Percentiles rank a stretch among this genome's conserved stretches.
These are phyloP conservation scores for Ceraceosorus guamensis DNA, from an alignment of 1,284 basidiomycete species.

Conservation along the genomic window DNA sequence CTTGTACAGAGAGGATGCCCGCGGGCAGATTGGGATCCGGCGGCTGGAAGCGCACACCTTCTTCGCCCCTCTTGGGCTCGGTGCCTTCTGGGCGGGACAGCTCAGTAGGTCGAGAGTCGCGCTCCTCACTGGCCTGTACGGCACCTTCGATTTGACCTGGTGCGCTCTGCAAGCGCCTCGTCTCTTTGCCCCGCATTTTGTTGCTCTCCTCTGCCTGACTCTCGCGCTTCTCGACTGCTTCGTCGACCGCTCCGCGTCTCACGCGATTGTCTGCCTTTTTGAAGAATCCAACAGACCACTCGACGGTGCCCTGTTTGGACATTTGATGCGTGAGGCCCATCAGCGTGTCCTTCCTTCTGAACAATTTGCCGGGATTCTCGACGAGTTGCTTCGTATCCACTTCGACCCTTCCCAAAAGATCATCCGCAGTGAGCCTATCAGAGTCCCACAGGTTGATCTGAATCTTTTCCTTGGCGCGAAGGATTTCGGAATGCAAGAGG, in stretches of 20 bases:
- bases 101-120: not conserved
- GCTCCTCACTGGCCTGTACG: not conserved
- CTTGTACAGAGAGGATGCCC: constrained; percentile 27
- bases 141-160: not conserved
- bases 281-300: constrained; percentile 26
- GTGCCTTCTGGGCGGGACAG: not conserved
- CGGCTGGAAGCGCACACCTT: constrained; percentile 14
- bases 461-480: constrained; percentile 22
- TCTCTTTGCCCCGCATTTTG: not conserved
- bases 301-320: constrained; percentile 24
- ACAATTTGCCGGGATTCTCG: constrained; percentile 24
- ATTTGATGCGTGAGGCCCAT: constrained; percentile 21
- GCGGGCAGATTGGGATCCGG: constrained; percentile 18
- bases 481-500: constrained; percentile 20
- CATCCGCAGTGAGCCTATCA: constrained; percentile 52
- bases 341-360: constrained; percentile 13
- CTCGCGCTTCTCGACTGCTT: not conserved
- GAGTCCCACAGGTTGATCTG: constrained; percentile 49
- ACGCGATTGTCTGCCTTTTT: constrained; percentile 14
- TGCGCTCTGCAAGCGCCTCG: too few relatives aligned
- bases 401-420: constrained; percentile 50
- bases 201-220: not conserved
- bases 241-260: not conserved
- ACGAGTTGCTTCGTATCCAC: constrained; percentile 49
- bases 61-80: constrained; percentile 1